Base-by-base conservation (phyloP, 1,284 basidiomycete genomes). In the Schizophyllum commune region DNA sequence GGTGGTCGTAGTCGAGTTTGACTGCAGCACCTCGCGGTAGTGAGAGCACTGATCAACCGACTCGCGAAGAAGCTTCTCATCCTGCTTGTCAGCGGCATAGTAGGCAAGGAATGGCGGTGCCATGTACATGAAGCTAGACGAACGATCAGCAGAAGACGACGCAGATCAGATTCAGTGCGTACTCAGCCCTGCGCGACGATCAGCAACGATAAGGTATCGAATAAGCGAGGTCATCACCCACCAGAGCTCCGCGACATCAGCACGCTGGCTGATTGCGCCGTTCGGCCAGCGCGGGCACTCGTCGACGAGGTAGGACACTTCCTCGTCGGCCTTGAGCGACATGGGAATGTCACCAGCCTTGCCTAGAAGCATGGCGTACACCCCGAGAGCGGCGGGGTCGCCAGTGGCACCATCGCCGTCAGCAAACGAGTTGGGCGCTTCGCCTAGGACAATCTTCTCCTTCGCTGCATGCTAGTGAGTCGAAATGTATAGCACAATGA, bases 51-150 rank as follows among this genome's bases (percentile, higher is more conserved):
- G 83, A 32, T 75, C 69, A 34, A 82, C 77, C 0, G 77, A 74
- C 32, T 76, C 70, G 32, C 71, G 69, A 5, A 86, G 69, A 1
- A 85, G 70, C 0, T 71, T 72, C 33, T 69, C 62, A 65, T 83
- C 77, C 19, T 69, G 60, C 1, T 74, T 76, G 54, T 78, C 75
- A 0, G 76, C 77, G 11, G 79, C 84, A 61, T 82, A 77, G 64
- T 81, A 83, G 0, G 83, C 83, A 3, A 85, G 70, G 70, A 84
- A 85, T 0, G 85, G 84, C 5, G 83, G 82, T 4, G 79, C 83
- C 84, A 87, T 86, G 68, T 80, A 85, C 0, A 84, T 73, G 64
- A 72, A 77, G 68, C 86, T 84, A 21, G 11, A 20, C 53, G 9
- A 13, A 13, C 39, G 39, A 27, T 27, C 39, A 47, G 9, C 17